These are phyloP conservation scores for Hanseniaspora jakobsenii DNA, from an alignment of 805 yeast species.

Conservation along the genomic window DNA sequence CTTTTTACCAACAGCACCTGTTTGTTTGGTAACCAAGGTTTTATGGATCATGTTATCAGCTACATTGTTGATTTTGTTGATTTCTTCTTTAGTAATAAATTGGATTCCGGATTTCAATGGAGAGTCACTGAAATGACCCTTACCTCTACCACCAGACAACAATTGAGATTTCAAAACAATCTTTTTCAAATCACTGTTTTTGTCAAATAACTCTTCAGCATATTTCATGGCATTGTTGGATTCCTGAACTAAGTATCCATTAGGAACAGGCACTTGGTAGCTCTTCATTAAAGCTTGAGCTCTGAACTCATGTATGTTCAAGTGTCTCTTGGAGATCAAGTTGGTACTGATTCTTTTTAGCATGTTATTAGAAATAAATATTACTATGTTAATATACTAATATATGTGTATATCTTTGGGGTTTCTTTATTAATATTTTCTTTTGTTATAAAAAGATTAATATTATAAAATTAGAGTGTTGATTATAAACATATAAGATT, in stretches of 20 bases:
- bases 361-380: no score
- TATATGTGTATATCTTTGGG: background rate
- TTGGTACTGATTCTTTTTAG: constrained; percentile 2
- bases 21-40: constrained; percentile 92
- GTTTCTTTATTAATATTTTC: background rate
- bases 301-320: constrained; percentile 92
- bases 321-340: constrained; percentile 40
- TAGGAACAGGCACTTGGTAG: constrained; percentile 84
- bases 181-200: constrained; percentile 44
- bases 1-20: constrained; percentile 93
- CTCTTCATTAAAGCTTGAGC: constrained; percentile 73
- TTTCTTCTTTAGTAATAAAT: constrained; percentile 78
- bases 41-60: constrained; percentile 85
- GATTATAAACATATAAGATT: no score
- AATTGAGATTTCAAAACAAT: constrained; percentile 97
- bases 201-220: constrained; percentile 48
- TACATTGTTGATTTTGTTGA: constrained; percentile 38
- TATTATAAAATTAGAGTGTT: no score
- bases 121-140: constrained; percentile 80
- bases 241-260: constrained; percentile 84
- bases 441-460: no score
- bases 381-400: background rate
- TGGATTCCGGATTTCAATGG: constrained; percentile 96
- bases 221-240: constrained; percentile 73
- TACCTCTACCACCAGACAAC: constrained; percentile 98